Conservation (phyloP, 192 early-diverging fungal species). For the Dissophora globulifera region DNA sequence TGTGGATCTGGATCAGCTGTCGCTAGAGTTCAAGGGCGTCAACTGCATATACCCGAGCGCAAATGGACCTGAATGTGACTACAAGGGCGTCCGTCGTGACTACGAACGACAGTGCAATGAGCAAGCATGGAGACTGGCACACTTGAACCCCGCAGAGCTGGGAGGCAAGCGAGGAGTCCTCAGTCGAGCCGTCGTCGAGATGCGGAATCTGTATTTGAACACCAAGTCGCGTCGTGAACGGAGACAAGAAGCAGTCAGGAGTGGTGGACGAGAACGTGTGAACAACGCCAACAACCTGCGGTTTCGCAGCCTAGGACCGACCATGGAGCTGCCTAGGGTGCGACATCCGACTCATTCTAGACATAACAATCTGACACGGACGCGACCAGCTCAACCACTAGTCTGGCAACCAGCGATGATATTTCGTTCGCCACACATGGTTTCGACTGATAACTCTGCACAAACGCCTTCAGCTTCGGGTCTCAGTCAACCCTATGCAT, state of each 20-base stretch:
- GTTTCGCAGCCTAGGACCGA: background rate
- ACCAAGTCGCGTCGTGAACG: conserved; percentile 79
- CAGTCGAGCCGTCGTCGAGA: conserved; percentile 87
- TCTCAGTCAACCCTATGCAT: no score
- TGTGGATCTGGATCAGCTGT: conserved; percentile 23
- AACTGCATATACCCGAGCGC: conserved; percentile 92
- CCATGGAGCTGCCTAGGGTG: background rate
- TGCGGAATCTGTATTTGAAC: conserved; percentile 75
- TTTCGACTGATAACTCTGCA: no score
- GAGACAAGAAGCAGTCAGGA: conserved; percentile 72
- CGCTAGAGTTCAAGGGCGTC: conserved; percentile 68
- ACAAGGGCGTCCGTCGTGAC: conserved; percentile 85
- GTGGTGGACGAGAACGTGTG: background rate
- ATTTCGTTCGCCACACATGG: no score
- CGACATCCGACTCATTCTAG: no score
- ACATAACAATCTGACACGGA: no score
- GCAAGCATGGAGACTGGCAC: conserved; percentile 88
- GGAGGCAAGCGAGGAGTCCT: conserved; percentile 78
- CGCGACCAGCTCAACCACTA: background rate
- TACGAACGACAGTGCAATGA: conserved; percentile 89
- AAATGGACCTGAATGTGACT: conserved; percentile 65
- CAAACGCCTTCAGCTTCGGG: no score
- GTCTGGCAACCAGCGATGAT: background rate
- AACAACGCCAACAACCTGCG: background rate
- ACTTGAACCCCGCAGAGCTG: conserved; percentile 75